Evolutionary conservation across 306 rosid species (phyloP).

Genomic region (Vicia villosa): DNA sequence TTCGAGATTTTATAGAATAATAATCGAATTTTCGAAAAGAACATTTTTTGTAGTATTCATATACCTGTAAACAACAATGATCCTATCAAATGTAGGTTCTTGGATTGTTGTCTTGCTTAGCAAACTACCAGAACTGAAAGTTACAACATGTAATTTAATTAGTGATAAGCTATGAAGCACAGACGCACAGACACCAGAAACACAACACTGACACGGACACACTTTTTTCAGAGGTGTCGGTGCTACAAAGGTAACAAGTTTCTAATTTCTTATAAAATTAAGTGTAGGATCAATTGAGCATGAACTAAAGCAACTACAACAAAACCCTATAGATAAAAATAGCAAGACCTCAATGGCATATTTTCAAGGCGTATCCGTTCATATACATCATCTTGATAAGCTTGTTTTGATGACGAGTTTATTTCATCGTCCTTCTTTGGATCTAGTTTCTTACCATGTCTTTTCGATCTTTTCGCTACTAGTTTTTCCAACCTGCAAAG

Average conservation of each 20-base stretch:
- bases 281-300: not conserved
- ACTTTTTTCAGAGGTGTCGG: too few relatives aligned
- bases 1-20: too few relatives aligned
- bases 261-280: not conserved
- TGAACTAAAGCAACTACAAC: not conserved
- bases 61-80: slow-evolving; percentile 94
- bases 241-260: too few relatives aligned
- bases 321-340: slow-evolving; percentile 4
- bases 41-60: not conserved
- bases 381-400: slow-evolving; percentile 44
- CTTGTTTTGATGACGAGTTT: slow-evolving; percentile 21
- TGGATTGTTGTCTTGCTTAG: slow-evolving; percentile 74
- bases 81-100: slow-evolving; percentile 96
- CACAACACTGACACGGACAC: too few relatives aligned
- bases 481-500: slow-evolving; percentile 66
- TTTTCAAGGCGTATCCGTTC: slow-evolving; percentile 82
- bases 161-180: not conserved
- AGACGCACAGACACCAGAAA: too few relatives aligned
- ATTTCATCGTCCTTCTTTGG: slow-evolving; percentile 53
- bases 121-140: slow-evolving; percentile 59
- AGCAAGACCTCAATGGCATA: slow-evolving; percentile 68
- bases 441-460: slow-evolving; percentile 37
- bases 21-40: not conserved
- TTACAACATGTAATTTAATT: slow-evolving; percentile 26
- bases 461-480: slow-evolving; percentile 38